Base-by-base conservation (phyloP, 768 basidiomycete species). In the Amanita rimosa region DNA sequence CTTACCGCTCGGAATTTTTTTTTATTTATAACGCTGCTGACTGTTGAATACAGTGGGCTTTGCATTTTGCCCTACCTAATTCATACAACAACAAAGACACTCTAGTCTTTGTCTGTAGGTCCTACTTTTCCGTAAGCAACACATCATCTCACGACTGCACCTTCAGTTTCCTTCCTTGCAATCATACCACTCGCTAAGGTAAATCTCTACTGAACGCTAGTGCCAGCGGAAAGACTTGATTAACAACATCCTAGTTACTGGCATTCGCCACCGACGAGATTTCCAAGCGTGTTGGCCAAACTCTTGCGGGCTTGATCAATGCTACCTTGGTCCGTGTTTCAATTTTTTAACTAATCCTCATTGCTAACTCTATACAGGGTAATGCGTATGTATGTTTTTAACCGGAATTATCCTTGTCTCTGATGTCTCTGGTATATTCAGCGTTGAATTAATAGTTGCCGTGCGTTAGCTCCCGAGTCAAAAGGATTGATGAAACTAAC, bases 101-200 rank as follows among this genome's bases (percentile, higher is more conserved):
- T 6, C 63, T 87, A 11, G 65, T 87, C 52, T 89, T 89, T 51
- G 70, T 88, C 52, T 82, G 88, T 88, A 57, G 57, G 85, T 71
- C 4, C 17, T 7, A 11, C 36, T 17, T 14, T 29, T 43, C 37
- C 22, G 41, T 35, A 31, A 10, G 11, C 24, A 27, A 17, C 21
- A 41, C 44, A 39, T 34, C 46, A 34, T 33, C 36, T 44, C 13
- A 52, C 22, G 7, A 26, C 36, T 51, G 19, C 17, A 26, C 26
- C 11, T 35, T 21, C 45, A 87, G 84, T 83, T 58, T 78, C 81
- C 1, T 89, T 92, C 60, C 64, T 88, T 37, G 79, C 90, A 7
- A 93, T 93, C 50, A 76, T 93, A 52, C 90, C 90, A 5, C 70
- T 92, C 4, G 89, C 89, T 35, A 87, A 89, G 66, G 84, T 83